Conservation (phyloP, 2,329 filamentous ascomycete genomes). For the Claviceps capensis region DNA sequence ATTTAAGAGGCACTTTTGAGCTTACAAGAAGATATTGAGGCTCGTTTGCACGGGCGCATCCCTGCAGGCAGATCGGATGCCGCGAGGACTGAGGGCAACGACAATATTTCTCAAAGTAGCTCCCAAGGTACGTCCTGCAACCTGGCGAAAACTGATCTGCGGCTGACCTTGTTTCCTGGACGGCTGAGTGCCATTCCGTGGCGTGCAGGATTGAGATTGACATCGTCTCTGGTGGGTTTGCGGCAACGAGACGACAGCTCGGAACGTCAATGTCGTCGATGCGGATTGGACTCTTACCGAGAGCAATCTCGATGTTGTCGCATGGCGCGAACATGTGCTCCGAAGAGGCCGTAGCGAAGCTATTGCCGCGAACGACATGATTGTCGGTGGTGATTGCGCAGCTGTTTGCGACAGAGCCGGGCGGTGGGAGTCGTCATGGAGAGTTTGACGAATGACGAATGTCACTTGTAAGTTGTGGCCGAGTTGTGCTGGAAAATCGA, state of each 20-base stretch:
- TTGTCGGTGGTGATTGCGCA: background rate
- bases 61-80: constrained; percentile 20
- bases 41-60: constrained; percentile 19
- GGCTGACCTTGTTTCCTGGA: constrained; percentile 11
- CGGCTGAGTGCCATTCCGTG: constrained; percentile 5
- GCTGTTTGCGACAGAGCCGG: background rate
- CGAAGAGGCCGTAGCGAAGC: constrained; percentile 21
- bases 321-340: constrained; percentile 16
- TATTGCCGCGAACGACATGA: constrained; percentile 21
- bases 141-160: constrained; percentile 19
- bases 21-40: constrained; percentile 20
- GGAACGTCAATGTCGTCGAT: constrained; percentile 15
- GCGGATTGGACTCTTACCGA: constrained; percentile 19
- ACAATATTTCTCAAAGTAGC: constrained; percentile 21
- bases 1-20: background rate
- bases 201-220: constrained; percentile 16
- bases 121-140: constrained; percentile 16
- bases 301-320: constrained; percentile 16
- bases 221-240: constrained; percentile 13
- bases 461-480: background rate
- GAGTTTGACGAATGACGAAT: background rate
- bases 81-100: constrained; percentile 21
- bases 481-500: background rate
- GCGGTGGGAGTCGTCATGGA: background rate
- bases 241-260: constrained; percentile 16